Base-by-base conservation (phyloP, 352 stramenopile species). In the Globisporangium apiculatum region DNA sequence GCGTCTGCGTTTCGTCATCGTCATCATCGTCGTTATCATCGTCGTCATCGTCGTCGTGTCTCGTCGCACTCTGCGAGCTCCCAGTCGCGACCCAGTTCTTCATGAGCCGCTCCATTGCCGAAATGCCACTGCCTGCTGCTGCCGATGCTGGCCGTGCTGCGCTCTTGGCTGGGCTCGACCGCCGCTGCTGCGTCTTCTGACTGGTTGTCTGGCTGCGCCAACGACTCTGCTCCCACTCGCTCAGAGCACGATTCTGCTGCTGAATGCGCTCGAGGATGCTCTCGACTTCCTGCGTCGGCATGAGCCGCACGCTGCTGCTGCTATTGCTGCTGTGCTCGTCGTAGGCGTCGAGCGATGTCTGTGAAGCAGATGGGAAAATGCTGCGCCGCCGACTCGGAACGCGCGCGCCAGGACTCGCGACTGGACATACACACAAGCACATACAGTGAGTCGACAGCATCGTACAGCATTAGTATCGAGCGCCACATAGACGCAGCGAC, bases 221-320 rank as follows among this genome's bases (percentile, higher is more conserved):
- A 6, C 64, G 55, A 59, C 40, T 62, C 35, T 66, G 61, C 61
- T 85, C 75, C 75, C 75, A 85, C 48, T 74, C 68, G 57, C 60
- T 73, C 55, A 85, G 54, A 1, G 64, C 71, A 31, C 81, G 65
- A n/a, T 72, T 64, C 50, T 85, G 75, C 48, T 71, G 70, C 2
- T 69, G 69, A 50, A 85, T 83, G 0, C 75, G 66, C 46, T 76
- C 71, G 55, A 81, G 52, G 57, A 81, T 83, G 36, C 56, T 71
- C 55, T 83, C 70, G 45, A 85, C 65, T 24, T 85, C 75, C 53
- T 84, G 75, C 18, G 73, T 85, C 3, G 58, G 60, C 64, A 85
- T 77, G 7, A 83, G 54, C 31, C 2, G 24, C 24, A 31, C 24
- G 24, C 24, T 31, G 24, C 24, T 51, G 35, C 51, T 67, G 18